phyloP scores from a whole-genome alignment of 2,329 filamentous ascomycete genomes.

The Diaporthe aspalathi region DNA sequence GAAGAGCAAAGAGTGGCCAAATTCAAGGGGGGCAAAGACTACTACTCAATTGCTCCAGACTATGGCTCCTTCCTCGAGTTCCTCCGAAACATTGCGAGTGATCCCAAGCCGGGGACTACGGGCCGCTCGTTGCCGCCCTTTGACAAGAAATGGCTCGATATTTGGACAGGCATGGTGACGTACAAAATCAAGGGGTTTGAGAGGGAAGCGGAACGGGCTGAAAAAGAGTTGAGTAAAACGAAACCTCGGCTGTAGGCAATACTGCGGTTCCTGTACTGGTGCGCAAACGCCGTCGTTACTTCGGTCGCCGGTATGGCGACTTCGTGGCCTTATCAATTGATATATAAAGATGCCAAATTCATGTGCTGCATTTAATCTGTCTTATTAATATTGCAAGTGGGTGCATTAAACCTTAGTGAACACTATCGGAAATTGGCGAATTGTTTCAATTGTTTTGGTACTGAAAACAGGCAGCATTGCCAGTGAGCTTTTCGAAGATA shows the following conservation, averaged over 20 bases:
- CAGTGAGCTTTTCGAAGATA: too few species aligned
- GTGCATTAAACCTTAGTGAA: too few species aligned
- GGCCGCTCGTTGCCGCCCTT: slow-evolving; percentile 56
- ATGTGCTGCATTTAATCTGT: too few species aligned
- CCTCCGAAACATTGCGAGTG: slow-evolving; percentile 54
- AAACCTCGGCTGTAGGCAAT: slow-evolving; percentile 42
- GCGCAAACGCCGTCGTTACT: not conserved
- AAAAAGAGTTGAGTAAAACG: slow-evolving; percentile 40
- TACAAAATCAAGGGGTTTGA: slow-evolving; percentile 47
- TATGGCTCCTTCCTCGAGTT: slow-evolving; percentile 54
- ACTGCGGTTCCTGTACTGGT: not conserved
- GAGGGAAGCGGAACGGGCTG: slow-evolving; percentile 45
- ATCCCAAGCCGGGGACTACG: slow-evolving; percentile 51
- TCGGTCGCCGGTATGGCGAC: not conserved
- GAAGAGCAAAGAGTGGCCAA: slow-evolving; percentile 46
- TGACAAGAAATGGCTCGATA: slow-evolving; percentile 52
- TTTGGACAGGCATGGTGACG: slow-evolving; percentile 47
- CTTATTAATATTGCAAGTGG: too few species aligned
- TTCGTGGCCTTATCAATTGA: too few species aligned
- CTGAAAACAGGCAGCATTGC: too few species aligned
- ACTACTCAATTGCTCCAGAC: slow-evolving; percentile 49
- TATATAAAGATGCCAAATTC: too few species aligned
- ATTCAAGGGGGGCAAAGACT: slow-evolving; percentile 48
- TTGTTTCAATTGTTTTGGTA: too few species aligned
- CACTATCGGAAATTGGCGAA: too few species aligned